Evolutionary conservation across 2,329 filamentous ascomycete genomes (phyloP).

Genomic region (Aureobasidium subglaciale): DNA sequence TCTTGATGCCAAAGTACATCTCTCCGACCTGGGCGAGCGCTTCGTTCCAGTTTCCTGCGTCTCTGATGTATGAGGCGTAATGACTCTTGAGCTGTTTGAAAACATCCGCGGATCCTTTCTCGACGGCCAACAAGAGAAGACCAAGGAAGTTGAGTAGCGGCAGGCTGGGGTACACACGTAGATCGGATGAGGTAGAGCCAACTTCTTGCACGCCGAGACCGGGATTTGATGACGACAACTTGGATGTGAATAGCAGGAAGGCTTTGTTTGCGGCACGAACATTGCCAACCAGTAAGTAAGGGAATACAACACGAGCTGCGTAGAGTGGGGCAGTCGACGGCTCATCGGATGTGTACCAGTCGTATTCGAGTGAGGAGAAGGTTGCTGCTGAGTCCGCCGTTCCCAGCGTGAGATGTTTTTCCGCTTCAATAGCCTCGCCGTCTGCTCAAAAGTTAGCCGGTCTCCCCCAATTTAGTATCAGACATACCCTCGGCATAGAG

Average conservation of each 20-base stretch:
- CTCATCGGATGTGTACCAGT: conserved; percentile 87
- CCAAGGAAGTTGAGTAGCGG: conserved; percentile 94
- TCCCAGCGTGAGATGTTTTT: conserved; percentile 80
- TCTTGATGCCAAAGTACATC: conserved; percentile 91
- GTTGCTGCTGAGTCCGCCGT: conserved; percentile 80
- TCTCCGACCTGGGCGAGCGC: conserved; percentile 81
- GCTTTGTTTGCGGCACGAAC: conserved; percentile 80
- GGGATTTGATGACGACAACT: conserved; percentile 53
- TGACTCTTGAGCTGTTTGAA: conserved; percentile 77
- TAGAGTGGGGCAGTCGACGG: conserved; percentile 82
- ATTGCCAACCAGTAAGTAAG: conserved; percentile 86
- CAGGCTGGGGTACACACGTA: conserved; percentile 76
- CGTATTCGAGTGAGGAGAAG: conserved; percentile 77
- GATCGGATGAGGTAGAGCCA: conserved; percentile 62
- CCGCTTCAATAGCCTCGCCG: conserved; percentile 86
- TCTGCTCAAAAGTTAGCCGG: conserved; percentile 39
- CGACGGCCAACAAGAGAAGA: conserved; percentile 73
- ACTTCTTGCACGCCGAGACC: conserved; percentile 73
- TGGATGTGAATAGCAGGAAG: conserved; percentile 66
- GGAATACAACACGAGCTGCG: conserved; percentile 77
- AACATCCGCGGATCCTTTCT: conserved; percentile 68
- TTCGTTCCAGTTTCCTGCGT: conserved; percentile 65
- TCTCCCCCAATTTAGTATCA: background rate
- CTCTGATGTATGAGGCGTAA: conserved; percentile 71
- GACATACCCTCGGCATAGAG: conserved; percentile 69